Percentiles rank a stretch among this genome's conserved stretches.
These are phyloP conservation scores for Boletales sp. DNA, from an alignment of 768 basidiomycete genomes.

Conservation along the genomic window DNA sequence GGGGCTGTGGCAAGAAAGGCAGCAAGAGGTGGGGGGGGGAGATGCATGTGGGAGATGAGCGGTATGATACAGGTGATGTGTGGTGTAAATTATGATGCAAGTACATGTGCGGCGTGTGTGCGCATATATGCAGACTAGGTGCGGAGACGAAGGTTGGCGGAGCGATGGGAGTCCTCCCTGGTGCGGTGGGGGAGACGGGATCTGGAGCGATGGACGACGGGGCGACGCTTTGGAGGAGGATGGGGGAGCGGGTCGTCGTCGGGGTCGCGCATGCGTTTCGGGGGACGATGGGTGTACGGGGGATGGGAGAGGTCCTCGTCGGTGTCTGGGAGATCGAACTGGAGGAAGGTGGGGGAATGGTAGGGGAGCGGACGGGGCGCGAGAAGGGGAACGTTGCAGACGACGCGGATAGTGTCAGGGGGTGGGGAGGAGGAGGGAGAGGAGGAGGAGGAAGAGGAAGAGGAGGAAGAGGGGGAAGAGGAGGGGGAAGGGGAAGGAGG, in stretches of 20 bases:
- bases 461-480: constrained; percentile 5
- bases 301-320: constrained; percentile 70
- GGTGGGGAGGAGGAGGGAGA: constrained; percentile 18
- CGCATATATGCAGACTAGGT: constrained; percentile 10
- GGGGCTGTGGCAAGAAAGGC: constrained; percentile 8
- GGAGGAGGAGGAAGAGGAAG: constrained; percentile 18
- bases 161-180: constrained; percentile 4
- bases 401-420: constrained; percentile 40
- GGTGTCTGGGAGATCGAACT: constrained; percentile 62
- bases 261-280: constrained; percentile 50
- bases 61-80: constrained; percentile 24
- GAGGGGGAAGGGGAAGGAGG: background rate
- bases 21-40: background rate
- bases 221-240: constrained; percentile 25
- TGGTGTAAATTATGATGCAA: constrained; percentile 24
- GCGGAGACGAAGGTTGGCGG: constrained; percentile 18
- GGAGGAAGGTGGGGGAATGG: constrained; percentile 65
- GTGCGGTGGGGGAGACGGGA: constrained; percentile 13
- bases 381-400: constrained; percentile 65
- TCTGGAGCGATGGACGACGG: constrained; percentile 12
- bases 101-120: constrained; percentile 24
- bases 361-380: constrained; percentile 68
- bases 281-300: constrained; percentile 54
- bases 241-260: constrained; percentile 16
- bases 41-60: constrained; percentile 12